Evolutionary conservation across 148 eudicot species (phyloP).

Genomic region (Pouteria glomerata): DNA sequence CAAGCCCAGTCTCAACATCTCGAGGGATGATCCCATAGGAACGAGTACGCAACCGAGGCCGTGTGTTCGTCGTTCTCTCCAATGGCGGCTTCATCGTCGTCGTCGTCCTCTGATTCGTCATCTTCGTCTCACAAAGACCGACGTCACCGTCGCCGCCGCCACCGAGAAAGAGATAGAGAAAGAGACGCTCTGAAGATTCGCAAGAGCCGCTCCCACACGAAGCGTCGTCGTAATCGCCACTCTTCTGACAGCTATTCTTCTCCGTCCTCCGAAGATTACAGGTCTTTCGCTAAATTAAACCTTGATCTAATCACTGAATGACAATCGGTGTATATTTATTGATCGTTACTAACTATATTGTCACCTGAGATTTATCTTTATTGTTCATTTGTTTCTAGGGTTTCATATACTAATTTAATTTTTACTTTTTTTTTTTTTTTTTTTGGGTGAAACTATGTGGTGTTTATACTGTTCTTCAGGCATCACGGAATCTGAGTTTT

Average conservation of each 20-base stretch:
- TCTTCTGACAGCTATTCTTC: slow-evolving; percentile 28
- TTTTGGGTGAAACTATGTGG: neutral
- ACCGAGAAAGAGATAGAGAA: slow-evolving; percentile 16
- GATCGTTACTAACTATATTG: neutral
- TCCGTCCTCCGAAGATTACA: slow-evolving; percentile 34
- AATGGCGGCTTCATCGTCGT: slow-evolving; percentile 36
- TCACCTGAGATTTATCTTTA: neutral
- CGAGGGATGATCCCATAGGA: no score
- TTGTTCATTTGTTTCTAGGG: neutral
- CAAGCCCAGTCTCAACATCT: no score
- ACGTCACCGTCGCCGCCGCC: slow-evolving; percentile 23
- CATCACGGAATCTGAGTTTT: no score
- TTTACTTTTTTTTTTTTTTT: neutral
- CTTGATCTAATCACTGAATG: neutral
- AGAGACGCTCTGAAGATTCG: slow-evolving; percentile 26
- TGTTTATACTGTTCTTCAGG: neutral
- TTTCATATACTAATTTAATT: neutral
- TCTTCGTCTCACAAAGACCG: slow-evolving; percentile 20
- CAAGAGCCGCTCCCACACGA: slow-evolving; percentile 30
- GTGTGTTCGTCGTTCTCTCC: neutral
- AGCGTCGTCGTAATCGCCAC: slow-evolving; percentile 38
- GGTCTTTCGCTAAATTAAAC: slow-evolving; percentile 2
- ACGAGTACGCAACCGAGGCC: neutral
- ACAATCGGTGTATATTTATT: neutral
- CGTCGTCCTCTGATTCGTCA: slow-evolving; percentile 11